phyloP scores from a whole-genome alignment of 2,329 filamentous ascomycete species.

The Apiospora rasikravindrae region DNA sequence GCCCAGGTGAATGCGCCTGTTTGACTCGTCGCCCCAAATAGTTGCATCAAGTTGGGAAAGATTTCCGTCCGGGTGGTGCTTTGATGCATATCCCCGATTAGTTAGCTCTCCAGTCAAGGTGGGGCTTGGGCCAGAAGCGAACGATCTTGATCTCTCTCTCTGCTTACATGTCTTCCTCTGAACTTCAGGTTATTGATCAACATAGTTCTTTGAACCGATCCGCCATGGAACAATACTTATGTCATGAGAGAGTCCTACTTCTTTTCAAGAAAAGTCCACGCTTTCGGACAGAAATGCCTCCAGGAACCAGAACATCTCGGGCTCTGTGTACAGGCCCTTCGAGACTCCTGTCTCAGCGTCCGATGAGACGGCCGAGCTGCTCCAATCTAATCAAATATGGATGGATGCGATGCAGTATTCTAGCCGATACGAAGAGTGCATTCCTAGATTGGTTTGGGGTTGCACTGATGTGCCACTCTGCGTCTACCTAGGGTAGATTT shows the following conservation, averaged over 20 bases:
- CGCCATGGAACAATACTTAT: background rate
- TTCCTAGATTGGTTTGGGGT: background rate
- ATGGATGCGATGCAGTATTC: background rate
- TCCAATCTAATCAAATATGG: background rate
- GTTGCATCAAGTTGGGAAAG: background rate
- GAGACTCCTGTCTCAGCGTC: background rate
- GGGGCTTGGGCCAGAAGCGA: background rate
- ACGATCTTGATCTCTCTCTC: background rate
- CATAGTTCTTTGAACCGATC: background rate
- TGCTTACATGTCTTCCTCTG: background rate
- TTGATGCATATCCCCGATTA: slow-evolving; percentile 8
- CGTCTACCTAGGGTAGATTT: background rate
- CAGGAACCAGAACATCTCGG: background rate
- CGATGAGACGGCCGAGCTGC: background rate
- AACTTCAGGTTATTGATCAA: background rate
- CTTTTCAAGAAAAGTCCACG: background rate
- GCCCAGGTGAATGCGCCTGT: background rate
- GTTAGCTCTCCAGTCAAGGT: background rate
- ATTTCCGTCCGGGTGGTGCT: background rate
- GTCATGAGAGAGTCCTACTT: background rate
- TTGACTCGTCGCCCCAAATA: slow-evolving; percentile 5
- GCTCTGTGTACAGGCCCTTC: background rate
- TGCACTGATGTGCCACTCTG: background rate
- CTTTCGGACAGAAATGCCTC: background rate
- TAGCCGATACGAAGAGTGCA: background rate